A percentile compares a stretch with the other conserved stretches of the same genome.
Evolutionary conservation across 768 basidiomycete species (phyloP).

Genomic region (Lactifluus hygrophoroides): DNA sequence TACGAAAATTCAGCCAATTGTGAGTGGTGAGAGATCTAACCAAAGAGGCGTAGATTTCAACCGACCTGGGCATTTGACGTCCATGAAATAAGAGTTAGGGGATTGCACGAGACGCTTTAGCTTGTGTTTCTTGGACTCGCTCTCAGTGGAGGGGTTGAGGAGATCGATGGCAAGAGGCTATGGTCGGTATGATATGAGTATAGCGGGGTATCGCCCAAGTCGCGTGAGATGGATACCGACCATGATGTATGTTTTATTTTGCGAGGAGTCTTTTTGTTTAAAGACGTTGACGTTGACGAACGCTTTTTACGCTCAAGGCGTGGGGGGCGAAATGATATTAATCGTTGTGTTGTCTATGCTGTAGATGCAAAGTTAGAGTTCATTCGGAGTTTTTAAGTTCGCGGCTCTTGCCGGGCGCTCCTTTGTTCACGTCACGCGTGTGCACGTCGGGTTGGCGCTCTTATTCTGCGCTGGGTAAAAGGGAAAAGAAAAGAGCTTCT

Average conservation of each 20-base stretch:
- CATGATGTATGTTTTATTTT: constrained; percentile 9
- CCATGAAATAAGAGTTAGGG: constrained; percentile 99
- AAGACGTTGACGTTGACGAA: not conserved
- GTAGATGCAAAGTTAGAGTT: constrained; percentile 19
- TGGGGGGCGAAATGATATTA: not conserved
- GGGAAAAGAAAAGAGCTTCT: too few species aligned
- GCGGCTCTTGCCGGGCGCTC: not conserved
- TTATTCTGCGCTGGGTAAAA: constrained; percentile 4
- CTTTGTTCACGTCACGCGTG: too few species aligned
- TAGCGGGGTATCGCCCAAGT: not conserved
- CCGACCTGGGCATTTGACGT: constrained; percentile 96
- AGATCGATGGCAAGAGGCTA: constrained; percentile 97
- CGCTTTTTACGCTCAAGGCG: constrained; percentile 5
- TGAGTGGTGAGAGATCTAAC: not conserved
- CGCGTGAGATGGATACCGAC: constrained; percentile 1
- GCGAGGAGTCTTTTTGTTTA: constrained; percentile 1
- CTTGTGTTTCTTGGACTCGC: constrained; percentile 90
- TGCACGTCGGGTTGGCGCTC: not conserved
- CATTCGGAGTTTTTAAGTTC: constrained; percentile 1
- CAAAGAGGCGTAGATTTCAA: constrained; percentile 21
- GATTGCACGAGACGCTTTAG: constrained; percentile 98
- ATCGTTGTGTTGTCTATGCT: not conserved
- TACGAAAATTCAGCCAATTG: constrained; percentile 24
- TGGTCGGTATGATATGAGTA: not conserved
- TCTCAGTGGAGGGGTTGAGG: constrained; percentile 86